These are phyloP conservation scores for Plasmodium vivax DNA, from an alignment of 169 alveolate species.

Conservation along the genomic window DNA sequence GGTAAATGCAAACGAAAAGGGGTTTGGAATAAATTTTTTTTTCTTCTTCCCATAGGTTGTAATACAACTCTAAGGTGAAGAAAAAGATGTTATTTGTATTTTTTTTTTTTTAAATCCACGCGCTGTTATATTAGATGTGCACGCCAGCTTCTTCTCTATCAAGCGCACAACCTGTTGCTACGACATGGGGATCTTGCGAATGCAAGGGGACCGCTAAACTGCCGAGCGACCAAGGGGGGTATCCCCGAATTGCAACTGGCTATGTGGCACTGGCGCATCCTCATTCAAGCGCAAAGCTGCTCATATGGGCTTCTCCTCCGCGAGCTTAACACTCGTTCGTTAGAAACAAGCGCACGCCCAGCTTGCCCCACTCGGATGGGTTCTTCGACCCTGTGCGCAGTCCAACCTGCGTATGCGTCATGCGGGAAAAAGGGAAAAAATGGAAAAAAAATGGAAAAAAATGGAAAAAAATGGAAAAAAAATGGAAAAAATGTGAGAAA, in stretches of 20 bases:
- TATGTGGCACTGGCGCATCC: neutral
- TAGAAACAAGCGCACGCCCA: conserved; percentile 70
- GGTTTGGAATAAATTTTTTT: neutral
- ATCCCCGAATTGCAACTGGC: neutral
- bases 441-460: neutral
- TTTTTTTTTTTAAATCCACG: neutral
- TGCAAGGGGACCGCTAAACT: neutral
- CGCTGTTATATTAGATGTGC: neutral
- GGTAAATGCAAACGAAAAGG: neutral
- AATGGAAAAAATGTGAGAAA: neutral
- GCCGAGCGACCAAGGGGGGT: neutral
- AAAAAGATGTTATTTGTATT: neutral
- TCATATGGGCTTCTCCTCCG: neutral
- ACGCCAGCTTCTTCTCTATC: neutral
- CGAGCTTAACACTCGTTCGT: conserved; percentile 35
- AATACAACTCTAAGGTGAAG: neutral
- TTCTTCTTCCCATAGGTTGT: neutral
- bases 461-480: neutral
- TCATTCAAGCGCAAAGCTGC: neutral
- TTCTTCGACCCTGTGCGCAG: conserved; percentile 45
- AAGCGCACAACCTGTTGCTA: neutral
- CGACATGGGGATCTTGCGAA: neutral
- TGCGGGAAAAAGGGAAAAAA: neutral
- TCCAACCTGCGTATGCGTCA: conserved; percentile 32
- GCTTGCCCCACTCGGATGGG: conserved; percentile 73